Percentiles rank a stretch among this genome's conserved stretches.
Evolutionary conservation across 768 basidiomycete genomes (phyloP).

Genomic region (Termitomyces sp.): DNA sequence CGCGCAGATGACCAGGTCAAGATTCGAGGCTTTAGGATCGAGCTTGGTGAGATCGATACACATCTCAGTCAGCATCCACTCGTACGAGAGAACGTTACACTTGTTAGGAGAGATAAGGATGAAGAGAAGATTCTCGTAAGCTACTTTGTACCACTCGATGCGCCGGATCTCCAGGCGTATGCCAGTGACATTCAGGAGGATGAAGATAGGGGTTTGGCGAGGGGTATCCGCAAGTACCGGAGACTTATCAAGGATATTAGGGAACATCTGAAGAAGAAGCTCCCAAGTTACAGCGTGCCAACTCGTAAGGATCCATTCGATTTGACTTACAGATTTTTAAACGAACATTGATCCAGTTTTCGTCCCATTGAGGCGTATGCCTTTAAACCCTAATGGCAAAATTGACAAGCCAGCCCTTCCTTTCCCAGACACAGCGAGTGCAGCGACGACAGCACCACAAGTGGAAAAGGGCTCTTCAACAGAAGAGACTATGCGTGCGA

Average conservation of each 20-base stretch:
- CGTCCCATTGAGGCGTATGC: conserved; percentile 92
- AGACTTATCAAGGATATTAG: conserved; percentile 90
- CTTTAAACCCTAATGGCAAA: conserved; percentile 98
- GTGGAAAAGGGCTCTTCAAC: conserved; percentile 54
- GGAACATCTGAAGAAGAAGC: conserved; percentile 93
- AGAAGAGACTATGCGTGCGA: conserved; percentile 74
- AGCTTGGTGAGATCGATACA: conserved; percentile 96
- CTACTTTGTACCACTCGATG: conserved; percentile 91
- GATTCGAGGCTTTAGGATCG: conserved; percentile 98
- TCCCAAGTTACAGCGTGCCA: conserved; percentile 93
- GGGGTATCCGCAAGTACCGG: conserved; percentile 82
- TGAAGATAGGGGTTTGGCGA: conserved; percentile 56
- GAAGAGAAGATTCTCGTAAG: conserved; percentile 98
- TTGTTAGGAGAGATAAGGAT: conserved; percentile 95
- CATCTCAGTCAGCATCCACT: conserved; percentile 91
- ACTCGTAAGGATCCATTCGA: conserved; percentile 54
- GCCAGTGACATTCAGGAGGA: conserved; percentile 61
- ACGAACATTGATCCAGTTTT: conserved; percentile 57
- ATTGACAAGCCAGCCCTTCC: conserved; percentile 98
- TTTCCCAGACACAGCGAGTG: conserved; percentile 93
- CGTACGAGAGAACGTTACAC: conserved; percentile 96
- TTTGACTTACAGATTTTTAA: not conserved
- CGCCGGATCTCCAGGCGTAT: conserved; percentile 60
- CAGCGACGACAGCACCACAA: conserved; percentile 35
- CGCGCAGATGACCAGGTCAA: conserved; percentile 99